Base-by-base conservation (phyloP, 352 stramenopile genomes). In the Blastocystis hominis region DNA sequence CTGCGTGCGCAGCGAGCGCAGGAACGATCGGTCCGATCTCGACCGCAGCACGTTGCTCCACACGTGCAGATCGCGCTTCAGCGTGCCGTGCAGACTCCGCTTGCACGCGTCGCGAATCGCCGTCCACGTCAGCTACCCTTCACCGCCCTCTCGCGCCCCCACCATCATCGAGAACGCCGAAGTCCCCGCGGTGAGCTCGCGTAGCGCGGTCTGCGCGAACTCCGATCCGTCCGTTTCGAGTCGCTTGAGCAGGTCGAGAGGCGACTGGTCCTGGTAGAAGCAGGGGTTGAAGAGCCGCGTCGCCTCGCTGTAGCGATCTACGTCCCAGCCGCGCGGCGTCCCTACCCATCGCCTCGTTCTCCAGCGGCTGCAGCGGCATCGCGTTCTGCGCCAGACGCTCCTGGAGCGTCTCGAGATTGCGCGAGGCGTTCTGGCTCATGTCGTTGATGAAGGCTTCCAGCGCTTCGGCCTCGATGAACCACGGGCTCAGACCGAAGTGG, bases 31-130 rank as follows among this genome's bases (percentile, higher is more conserved):
- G 36, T 20, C 34, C 54, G 40, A 10, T 30, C 24, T 30, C 6
- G 30, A 13, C 30, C 15, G 66, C 20, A 84, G 36, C 72, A 64
- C 20, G 15, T 54, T 61, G 38, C 40, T 44, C 7, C 50, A 64
- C 24, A 84, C 13, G n/a, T 84, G 50, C 20, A 66, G 54, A 46
- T 84, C 72, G 24, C 72, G 72, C 50, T 84, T 84, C n/a, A 84
- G 42, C 24, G 47, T 66, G 20, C 72, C 72, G 56, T 66, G 72
- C 0, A 84, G 53, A 34, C 44, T 66, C 38, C 66, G 56, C 7
- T 68, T 34, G n/a, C 24, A 40, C 17, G 72, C 72, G 34, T 84
- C 72, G 38, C 34, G 9, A 42, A 72, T 72, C n/a, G 9, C 17
- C 10, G 7, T 72, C 62, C 62, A 72, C 9, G 40, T 72, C 9